Conservation (phyloP, 768 basidiomycete genomes). For the Mycena vulgaris region DNA sequence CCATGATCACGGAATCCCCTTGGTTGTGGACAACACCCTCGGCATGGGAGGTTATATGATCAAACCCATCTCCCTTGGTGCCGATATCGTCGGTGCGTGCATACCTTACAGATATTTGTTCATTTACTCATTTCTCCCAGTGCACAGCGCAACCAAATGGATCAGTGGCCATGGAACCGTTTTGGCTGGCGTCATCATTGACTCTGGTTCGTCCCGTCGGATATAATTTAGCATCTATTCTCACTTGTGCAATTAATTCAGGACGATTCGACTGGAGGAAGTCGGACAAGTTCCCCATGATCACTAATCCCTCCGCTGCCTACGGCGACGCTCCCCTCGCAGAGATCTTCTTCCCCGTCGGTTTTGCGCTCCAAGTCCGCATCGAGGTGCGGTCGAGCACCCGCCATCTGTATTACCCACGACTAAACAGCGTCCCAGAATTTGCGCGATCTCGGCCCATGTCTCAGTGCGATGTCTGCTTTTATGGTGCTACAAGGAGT, state of each 20-base stretch:
- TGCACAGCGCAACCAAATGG: slow-evolving; percentile 34
- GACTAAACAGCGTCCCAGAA: slow-evolving; percentile 48
- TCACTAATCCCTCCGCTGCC: slow-evolving; percentile 69
- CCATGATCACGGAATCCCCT: slow-evolving; percentile 70
- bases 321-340: slow-evolving; percentile 70
- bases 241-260: not conserved
- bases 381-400: slow-evolving; percentile 41
- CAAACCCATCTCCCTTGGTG: slow-evolving; percentile 80
- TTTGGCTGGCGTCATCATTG: slow-evolving; percentile 73
- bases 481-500: slow-evolving; percentile 83
- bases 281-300: slow-evolving; percentile 67
- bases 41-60: slow-evolving; percentile 79
- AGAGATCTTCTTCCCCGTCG: slow-evolving; percentile 63
- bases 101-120: slow-evolving; percentile 61
- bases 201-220: slow-evolving; percentile 59
- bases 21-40: slow-evolving; percentile 79
- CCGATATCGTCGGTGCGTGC: slow-evolving; percentile 83
- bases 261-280: slow-evolving; percentile 66
- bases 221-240: too few species aligned
- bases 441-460: slow-evolving; percentile 79
- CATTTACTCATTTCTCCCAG: slow-evolving; percentile 1
- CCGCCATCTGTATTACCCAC: not conserved
- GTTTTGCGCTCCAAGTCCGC: slow-evolving; percentile 68
- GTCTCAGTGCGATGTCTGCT: slow-evolving; percentile 64
- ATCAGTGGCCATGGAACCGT: slow-evolving; percentile 69